phyloP scores from a whole-genome alignment of 1,139 yeast species.

The Saccharomyces hybrid region DNA sequence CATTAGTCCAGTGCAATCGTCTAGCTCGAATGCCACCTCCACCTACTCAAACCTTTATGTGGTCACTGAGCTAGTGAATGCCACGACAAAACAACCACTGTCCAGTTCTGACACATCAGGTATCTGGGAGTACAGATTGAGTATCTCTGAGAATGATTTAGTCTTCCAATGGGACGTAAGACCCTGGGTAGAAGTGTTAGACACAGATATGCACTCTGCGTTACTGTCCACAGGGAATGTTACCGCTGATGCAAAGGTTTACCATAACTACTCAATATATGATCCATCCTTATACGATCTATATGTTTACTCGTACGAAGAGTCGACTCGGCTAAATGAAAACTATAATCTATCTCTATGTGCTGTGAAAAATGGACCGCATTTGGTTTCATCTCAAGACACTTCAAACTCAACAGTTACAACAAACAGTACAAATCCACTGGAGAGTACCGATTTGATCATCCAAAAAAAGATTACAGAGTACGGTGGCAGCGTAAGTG shows the following conservation, averaged over 20 bases:
- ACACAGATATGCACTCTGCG: slow-evolving; percentile 66
- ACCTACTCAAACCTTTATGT: slow-evolving; percentile 38
- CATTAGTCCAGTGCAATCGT: slow-evolving; percentile 33
- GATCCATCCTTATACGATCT: slow-evolving; percentile 35
- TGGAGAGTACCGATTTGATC: slow-evolving; percentile 13
- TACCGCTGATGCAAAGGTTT: slow-evolving; percentile 28
- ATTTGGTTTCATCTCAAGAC: slow-evolving; percentile 33
- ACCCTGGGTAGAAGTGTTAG: slow-evolving; percentile 55
- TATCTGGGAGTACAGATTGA: slow-evolving; percentile 58
- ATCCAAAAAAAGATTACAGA: slow-evolving; percentile 38
- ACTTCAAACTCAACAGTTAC: slow-evolving; percentile 6
- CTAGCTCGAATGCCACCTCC: slow-evolving; percentile 7
- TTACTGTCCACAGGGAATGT: slow-evolving; percentile 60
- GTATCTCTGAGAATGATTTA: slow-evolving; percentile 58
- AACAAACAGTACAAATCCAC: slow-evolving; percentile 4
- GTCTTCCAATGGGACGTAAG: slow-evolving; percentile 64
- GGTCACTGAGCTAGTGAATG: slow-evolving; percentile 29
- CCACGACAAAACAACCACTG: slow-evolving; percentile 32
- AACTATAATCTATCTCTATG: slow-evolving; percentile 58
- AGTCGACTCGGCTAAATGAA: slow-evolving; percentile 35
- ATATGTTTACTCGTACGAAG: slow-evolving; percentile 41
- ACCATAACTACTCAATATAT: slow-evolving; percentile 31
- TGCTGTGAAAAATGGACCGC: slow-evolving; percentile 46
- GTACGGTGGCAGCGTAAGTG: slow-evolving; percentile 44
- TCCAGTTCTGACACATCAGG: neutral